Evolutionary conservation across 2,329 filamentous ascomycete genomes (phyloP).

Genomic region (Endocalyx cinctus): DNA sequence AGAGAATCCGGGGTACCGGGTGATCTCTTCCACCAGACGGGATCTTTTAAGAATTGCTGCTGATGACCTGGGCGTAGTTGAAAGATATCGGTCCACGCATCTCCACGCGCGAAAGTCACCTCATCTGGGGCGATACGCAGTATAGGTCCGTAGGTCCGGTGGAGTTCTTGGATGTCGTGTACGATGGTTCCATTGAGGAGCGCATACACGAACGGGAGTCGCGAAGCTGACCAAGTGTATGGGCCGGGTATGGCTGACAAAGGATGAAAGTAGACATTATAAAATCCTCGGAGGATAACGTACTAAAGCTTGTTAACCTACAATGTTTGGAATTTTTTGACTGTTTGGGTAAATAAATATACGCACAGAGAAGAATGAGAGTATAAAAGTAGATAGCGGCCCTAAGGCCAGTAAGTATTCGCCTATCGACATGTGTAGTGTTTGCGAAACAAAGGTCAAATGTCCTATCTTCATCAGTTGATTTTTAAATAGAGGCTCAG

Average conservation of each 20-base stretch:
- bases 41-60: conserved; percentile 22
- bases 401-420: too few relatives aligned
- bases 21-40: conserved; percentile 21
- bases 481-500: too few relatives aligned
- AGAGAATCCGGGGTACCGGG: conserved; percentile 18
- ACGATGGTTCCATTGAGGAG: conserved; percentile 15
- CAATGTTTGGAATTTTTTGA: too few relatives aligned
- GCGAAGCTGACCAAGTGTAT: conserved; percentile 11
- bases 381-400: too few relatives aligned
- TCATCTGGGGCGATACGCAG: conserved; percentile 18
- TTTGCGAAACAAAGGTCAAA: too few relatives aligned
- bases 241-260: conserved; percentile 14
- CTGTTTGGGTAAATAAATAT: too few relatives aligned
- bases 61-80: conserved; percentile 10
- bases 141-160: conserved; percentile 15
- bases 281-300: conserved; percentile 1
- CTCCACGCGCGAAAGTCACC: conserved; percentile 14
- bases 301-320: conserved; percentile 6
- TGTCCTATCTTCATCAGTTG: too few relatives aligned
- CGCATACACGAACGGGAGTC: conserved; percentile 13
- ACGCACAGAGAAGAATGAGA: too few relatives aligned
- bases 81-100: conserved; percentile 17
- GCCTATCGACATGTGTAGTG: too few relatives aligned
- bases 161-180: conserved; percentile 16
- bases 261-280: conserved; percentile 16